Percentiles rank a stretch among this genome's conserved stretches.
Evolutionary conservation across 768 basidiomycete species (phyloP).

Genomic region (Phanerochaete carnosa): DNA sequence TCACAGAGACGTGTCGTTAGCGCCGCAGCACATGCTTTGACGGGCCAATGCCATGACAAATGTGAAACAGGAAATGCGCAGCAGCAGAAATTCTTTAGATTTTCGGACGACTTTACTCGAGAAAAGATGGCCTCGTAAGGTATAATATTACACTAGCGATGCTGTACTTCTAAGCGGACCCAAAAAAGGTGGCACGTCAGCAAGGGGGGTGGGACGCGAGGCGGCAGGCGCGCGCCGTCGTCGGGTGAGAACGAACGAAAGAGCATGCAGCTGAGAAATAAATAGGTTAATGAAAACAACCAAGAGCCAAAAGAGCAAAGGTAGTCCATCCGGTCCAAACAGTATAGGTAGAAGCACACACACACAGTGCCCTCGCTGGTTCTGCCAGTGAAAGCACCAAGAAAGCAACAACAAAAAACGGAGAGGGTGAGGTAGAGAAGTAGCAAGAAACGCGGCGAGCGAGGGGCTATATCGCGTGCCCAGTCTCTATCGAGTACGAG

Average conservation of each 20-base stretch:
- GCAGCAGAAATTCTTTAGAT: too few species aligned
- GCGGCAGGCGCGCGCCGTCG: not conserved
- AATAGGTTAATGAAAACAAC: not conserved
- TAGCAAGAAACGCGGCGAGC: too few species aligned
- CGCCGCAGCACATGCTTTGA: too few species aligned
- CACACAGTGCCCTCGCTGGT: not conserved
- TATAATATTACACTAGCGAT: conserved; percentile 8
- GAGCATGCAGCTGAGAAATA: not conserved
- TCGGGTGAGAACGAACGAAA: not conserved
- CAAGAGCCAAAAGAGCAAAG: not conserved
- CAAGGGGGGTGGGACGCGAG: not conserved
- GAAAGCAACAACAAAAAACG: not conserved
- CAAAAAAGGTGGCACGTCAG: not conserved
- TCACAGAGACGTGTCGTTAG: too few species aligned
- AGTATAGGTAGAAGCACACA: conserved; percentile 3
- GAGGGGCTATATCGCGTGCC: conserved; percentile 13
- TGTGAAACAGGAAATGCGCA: too few species aligned
- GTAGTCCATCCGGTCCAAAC: not conserved
- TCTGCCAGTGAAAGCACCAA: not conserved
- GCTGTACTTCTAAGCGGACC: conserved; percentile 3
- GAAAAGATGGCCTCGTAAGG: not conserved
- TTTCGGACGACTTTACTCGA: too few species aligned
- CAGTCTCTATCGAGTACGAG: conserved; percentile 14
- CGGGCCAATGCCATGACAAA: too few species aligned
- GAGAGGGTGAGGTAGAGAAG: too few species aligned